Evolutionary conservation across 169 alveolate genomes (phyloP).

Genomic region (Plasmodium blacklocki): DNA sequence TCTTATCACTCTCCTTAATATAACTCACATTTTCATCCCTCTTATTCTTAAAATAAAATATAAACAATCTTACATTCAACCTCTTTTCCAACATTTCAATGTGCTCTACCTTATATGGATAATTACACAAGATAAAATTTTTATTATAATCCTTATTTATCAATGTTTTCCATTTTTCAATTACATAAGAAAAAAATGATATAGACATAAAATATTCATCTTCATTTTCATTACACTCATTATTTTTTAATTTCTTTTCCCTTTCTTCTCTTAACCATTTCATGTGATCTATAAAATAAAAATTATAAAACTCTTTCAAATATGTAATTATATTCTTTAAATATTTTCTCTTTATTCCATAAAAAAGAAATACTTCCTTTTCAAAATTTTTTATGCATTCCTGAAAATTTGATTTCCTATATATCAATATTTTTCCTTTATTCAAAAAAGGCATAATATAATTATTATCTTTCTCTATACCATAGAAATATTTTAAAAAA

Average conservation of each 20-base stretch:
- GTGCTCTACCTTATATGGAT: conserved; percentile 13
- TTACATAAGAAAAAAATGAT: conserved; percentile 12
- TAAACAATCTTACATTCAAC: conserved; percentile 5
- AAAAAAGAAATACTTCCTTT: conserved; percentile 35
- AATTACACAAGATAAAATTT: conserved; percentile 53
- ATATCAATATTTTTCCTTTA: conserved; percentile 61
- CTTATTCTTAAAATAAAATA: conserved; percentile 24
- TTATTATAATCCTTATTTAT: conserved; percentile 12
- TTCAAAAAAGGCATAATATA: conserved; percentile 24
- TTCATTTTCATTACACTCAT: background rate
- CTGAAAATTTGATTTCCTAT: conserved; percentile 26
- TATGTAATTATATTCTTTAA: conserved; percentile 13
- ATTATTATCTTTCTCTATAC: background rate
- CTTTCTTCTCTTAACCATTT: conserved; percentile 20
- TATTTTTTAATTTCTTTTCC: background rate
- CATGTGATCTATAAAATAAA: conserved; percentile 20
- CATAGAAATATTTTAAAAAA: conserved; percentile 17
- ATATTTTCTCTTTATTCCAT: conserved; percentile 19
- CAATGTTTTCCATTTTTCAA: conserved; percentile 28
- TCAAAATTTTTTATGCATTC: conserved; percentile 24
- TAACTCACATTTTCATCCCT: background rate
- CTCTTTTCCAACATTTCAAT: conserved; percentile 11
- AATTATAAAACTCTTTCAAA: conserved; percentile 27
- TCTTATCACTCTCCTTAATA: conserved; percentile 12
- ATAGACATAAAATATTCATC: background rate